phyloP scores from a whole-genome alignment of 1,284 basidiomycete genomes.

The Waitea zeae region DNA sequence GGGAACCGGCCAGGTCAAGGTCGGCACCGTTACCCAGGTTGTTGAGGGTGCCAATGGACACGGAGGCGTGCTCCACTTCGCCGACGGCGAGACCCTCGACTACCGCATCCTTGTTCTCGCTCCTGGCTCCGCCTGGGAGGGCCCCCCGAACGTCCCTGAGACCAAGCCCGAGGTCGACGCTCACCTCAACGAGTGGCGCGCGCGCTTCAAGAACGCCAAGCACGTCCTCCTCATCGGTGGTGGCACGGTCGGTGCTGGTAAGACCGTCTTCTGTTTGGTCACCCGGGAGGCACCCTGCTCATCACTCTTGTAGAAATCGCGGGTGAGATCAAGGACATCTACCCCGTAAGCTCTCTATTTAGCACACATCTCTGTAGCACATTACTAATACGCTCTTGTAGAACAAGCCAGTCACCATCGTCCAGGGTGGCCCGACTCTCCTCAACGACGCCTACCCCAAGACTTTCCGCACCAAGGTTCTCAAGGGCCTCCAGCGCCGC shows the following conservation, averaged over 20 bases:
- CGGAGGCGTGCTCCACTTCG: conserved; percentile 27
- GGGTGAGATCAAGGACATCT: conserved; percentile 35
- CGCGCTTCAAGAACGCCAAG: conserved; percentile 25
- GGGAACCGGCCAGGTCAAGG: conserved; percentile 24
- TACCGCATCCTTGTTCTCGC: conserved; percentile 40
- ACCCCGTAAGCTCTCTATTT: conserved; percentile 10
- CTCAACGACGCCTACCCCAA: conserved; percentile 41
- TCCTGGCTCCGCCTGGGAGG: conserved; percentile 36
- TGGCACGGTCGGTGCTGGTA: conserved; percentile 39
- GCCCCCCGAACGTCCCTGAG: conserved; percentile 27
- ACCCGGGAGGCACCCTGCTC: conserved; percentile 17
- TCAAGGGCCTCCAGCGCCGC: conserved; percentile 17
- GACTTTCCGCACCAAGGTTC: conserved; percentile 31
- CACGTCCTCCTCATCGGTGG: conserved; percentile 42
- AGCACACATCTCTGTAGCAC: too few relatives aligned
- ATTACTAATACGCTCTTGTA: conserved; percentile 16
- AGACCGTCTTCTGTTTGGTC: too few relatives aligned
- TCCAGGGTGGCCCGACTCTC: conserved; percentile 32
- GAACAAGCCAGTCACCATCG: conserved; percentile 45
- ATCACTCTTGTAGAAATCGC: conserved; percentile 24
- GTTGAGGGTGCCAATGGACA: conserved; percentile 14
- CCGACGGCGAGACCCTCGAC: conserved; percentile 25
- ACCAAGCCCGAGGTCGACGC: conserved; percentile 18
- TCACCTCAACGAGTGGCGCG: conserved; percentile 23
- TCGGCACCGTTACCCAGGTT: conserved; percentile 27